These are phyloP conservation scores for Phytophthora pluvialis DNA, from an alignment of 352 stramenopile genomes.

Conservation along the genomic window DNA sequence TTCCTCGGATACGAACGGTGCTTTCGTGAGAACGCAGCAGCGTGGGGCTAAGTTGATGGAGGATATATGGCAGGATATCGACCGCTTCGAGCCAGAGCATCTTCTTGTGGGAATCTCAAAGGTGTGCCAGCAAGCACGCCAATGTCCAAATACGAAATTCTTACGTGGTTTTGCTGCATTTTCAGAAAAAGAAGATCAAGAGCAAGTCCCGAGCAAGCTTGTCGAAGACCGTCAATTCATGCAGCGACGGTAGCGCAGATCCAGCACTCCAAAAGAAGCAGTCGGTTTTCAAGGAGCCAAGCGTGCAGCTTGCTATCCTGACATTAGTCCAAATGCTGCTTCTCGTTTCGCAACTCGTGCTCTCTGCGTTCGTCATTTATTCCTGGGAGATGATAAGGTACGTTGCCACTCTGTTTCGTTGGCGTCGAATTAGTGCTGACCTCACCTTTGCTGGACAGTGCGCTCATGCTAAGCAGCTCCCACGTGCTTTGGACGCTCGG, in stretches of 20 bases:
- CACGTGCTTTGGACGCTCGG: constrained; percentile 53
- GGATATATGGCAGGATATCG: constrained; percentile 30
- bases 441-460: constrained; percentile 22
- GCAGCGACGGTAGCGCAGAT: neutral
- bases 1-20: constrained; percentile 14
- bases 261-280: neutral
- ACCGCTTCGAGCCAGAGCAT: constrained; percentile 27
- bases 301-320: constrained; percentile 40
- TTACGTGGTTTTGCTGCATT: neutral
- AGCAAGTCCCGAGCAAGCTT: constrained; percentile 17
- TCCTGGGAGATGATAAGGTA: constrained; percentile 59
- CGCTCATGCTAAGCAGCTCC: constrained; percentile 52
- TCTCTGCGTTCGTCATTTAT: constrained; percentile 33
- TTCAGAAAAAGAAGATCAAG: constrained; percentile 37
- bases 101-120: constrained; percentile 24
- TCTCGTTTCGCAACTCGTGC: constrained; percentile 33
- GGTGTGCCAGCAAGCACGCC: constrained; percentile 11
- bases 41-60: constrained; percentile 31
- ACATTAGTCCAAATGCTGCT: constrained; percentile 41
- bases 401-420: neutral
- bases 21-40: constrained; percentile 19
- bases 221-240: neutral
- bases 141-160: neutral
- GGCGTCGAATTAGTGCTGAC: neutral
- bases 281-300: constrained; percentile 20